Evolutionary conservation across 139 green algal species (phyloP).

Genomic region (Closterium sp.): DNA sequence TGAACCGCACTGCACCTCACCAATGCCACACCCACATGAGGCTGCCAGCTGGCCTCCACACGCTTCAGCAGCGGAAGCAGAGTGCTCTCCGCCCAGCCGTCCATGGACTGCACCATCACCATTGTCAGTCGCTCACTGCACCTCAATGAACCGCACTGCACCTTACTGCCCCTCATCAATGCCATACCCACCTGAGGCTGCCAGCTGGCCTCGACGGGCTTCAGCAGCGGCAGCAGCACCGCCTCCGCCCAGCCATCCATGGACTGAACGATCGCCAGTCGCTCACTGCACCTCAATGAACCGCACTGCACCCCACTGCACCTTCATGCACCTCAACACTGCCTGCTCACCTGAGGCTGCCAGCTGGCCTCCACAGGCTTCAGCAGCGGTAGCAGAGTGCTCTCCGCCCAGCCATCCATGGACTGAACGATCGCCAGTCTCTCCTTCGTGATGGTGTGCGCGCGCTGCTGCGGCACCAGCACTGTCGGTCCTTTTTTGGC

Average conservation of each 20-base stretch:
- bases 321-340: no score
- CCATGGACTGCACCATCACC: conserved; percentile 66
- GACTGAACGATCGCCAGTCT: not conserved
- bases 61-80: conserved; percentile 77
- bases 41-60: conserved; percentile 82
- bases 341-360: conserved; percentile 72
- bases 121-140: no score
- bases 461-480: not conserved
- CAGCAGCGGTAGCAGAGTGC: not conserved
- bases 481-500: not conserved
- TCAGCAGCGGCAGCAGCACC: conserved; percentile 76
- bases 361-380: conserved; percentile 79
- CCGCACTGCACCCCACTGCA: no score
- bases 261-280: conserved; percentile 66
- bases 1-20: not conserved
- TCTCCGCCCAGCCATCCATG: not conserved
- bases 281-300: conserved; percentile 37
- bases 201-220: conserved; percentile 83
- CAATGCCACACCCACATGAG: conserved; percentile 20
- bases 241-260: conserved; percentile 65
- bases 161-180: no score
- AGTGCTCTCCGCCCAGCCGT: conserved; percentile 64
- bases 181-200: conserved; percentile 69
- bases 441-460: not conserved
- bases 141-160: no score